Evolutionary conservation across 192 early-diverging fungal species (phyloP), one percentile per base, ranked within the genome.

Genomic region (Umbelopsis sp.): DNA sequence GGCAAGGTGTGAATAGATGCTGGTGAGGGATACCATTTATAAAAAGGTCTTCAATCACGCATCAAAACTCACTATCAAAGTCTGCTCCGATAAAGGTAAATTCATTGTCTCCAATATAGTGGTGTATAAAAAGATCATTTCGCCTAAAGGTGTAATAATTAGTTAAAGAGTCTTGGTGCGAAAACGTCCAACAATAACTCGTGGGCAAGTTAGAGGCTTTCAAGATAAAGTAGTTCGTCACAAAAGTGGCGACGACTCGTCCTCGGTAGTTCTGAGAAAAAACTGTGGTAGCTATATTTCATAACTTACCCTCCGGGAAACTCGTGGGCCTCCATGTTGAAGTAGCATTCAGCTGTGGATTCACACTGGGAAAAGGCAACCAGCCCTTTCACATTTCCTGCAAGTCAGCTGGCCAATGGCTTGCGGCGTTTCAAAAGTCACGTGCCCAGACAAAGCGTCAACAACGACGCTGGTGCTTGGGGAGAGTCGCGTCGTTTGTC

Each of bases 271-370:
- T 41, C 37, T 41, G 6, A 41, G 37, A 41, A 41, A 41, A 41
- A 41, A 41, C 37, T 41, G 37, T 10, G 5, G 37, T 41, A 41
- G 37, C 37, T 4, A 52, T 23, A 27, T 3, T 8, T 52, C 2
- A 52, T 52, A 20, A 52, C 55, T 35, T 61, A 61, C 55, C 55
- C 55, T 61, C 27, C 23, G 25, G 55, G 27, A 15, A 61, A 61
- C 21, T 61, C 55, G 55, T 61, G 55, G 25, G 55, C 55, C 30
- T 61, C 55, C 55, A 61, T 61, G 55, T 61, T 35, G 55, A 22
- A 33, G 18, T 35, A 25, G 55, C 55, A 61, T 61, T 35, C 55
- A 61, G 55, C n/a, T 35, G 55, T 61, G 18, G 18, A 61, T 61
- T 58, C 25, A 27, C 55, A 8, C 21, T 25, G 25, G 30, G 55